Evolutionary conservation across 495 filamentous ascomycete genomes (phyloP), one percentile per base, ranked within the genome.

Genomic region (Gamarada debralockiae): DNA sequence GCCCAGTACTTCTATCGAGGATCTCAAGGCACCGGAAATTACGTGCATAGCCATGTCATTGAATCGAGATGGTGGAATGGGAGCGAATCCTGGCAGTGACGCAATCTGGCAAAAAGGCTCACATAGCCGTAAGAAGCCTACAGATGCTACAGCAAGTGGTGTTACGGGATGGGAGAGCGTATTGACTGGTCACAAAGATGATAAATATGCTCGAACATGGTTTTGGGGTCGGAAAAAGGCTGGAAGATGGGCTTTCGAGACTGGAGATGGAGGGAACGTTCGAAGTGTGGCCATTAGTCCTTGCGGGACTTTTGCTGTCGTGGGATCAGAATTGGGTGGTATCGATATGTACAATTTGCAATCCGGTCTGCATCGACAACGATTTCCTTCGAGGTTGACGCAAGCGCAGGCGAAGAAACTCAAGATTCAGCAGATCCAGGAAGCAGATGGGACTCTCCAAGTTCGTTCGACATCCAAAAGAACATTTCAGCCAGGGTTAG

Each of bases 331-430:
- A 23, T 82, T 78, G 22, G 93, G 93, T 33, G 79, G 79, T 34
- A 81, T 99, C 52, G 88, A 92, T 61, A 88, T 96, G 83, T 97
- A 86, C 76, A 99, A 99, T 66, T 74, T 99, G 56, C 93, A 99
- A 65, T 97, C 92, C 21, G 93, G 93, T 34, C 69, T 82, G 12
- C 87, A 92, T 64, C 82, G 92, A 39, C 89, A 90, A 56, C 81
- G 84, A 22, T 97, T 92, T 67, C 93, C 93, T 22, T 77, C 88
- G 10, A 76, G 80, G 45, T 62, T 85, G 50, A 81, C 80, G 33
- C 76, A 82, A 21, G 73, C 79, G 27, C 85, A 86, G 69, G 81
- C 83, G 12, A 76, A 78, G 54, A 78, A 79, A 59, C 58, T 87
- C 37, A 81, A 77, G 54, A 63, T 80, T 55, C 77, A 81, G 56